A percentile compares a stretch with the other conserved stretches of the same genome.
Evolutionary conservation across 257 asterid species (phyloP).

Genomic region (Vinca minor): DNA sequence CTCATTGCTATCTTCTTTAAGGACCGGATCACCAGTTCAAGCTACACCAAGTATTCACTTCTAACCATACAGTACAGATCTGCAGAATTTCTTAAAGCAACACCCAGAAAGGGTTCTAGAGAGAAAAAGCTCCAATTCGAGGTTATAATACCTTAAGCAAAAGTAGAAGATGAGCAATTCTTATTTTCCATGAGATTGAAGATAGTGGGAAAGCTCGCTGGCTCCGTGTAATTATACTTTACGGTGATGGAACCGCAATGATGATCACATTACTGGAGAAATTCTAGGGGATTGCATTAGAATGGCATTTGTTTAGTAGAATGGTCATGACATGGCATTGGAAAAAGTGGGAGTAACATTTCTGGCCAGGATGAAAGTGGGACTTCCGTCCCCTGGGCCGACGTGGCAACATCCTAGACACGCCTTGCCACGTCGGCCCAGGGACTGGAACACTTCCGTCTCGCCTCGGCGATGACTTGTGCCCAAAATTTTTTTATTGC

Average conservation of each 20-base stretch:
- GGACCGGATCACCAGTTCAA: conserved; percentile 79
- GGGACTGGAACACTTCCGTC: no score
- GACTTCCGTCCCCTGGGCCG: no score
- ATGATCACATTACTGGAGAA: conserved; percentile 84
- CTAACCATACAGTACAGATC: conserved; percentile 86
- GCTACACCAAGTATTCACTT: conserved; percentile 93
- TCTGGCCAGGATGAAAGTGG: no score
- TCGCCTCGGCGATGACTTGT: no score
- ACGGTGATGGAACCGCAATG: conserved; percentile 97
- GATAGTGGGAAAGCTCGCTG: conserved; percentile 85
- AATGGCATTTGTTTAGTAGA: no score
- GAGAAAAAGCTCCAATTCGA: conserved; percentile 72
- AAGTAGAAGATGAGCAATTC: conserved; percentile 79
- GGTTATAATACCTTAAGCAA: conserved; percentile 92
- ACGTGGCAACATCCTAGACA: no score
- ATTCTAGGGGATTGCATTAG: no score
- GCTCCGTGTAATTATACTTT: conserved; percentile 77
- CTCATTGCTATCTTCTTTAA: conserved; percentile 85
- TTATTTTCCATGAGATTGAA: conserved; percentile 80
- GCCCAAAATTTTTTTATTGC: no score
- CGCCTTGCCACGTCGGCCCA: no score
- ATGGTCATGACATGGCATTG: no score
- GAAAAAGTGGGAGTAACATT: no score
- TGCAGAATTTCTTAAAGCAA: conserved; percentile 30
- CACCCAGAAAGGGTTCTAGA: conserved; percentile 61